Percentiles rank a stretch among this genome's conserved stretches.
Evolutionary conservation across 208 protist genomes (phyloP).

Genomic region (Trypanosoma rangeli): DNA sequence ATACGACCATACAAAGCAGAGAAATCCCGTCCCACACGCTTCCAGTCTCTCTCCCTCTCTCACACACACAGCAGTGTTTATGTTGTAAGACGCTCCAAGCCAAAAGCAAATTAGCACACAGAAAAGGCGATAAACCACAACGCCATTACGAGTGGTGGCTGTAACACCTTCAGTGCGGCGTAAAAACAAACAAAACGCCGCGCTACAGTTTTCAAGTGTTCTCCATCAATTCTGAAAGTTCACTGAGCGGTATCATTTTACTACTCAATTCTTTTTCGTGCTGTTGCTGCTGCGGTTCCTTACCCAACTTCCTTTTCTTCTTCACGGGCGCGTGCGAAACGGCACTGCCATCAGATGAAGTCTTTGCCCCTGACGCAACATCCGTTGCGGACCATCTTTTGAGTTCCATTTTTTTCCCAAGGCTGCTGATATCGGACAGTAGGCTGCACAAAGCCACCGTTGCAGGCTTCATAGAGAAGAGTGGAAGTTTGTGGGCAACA

Average conservation of each 20-base stretch:
- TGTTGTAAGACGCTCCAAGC: not conserved
- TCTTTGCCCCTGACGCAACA: conserved; percentile 1
- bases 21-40: not conserved
- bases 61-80: not conserved
- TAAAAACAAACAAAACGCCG: conserved; percentile 10
- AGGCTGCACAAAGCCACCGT: conserved; percentile 39
- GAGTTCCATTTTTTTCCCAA: conserved; percentile 30
- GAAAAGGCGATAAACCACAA: not conserved
- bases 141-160: no score
- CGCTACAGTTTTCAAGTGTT: not conserved
- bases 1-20: not conserved
- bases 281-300: conserved; percentile 18
- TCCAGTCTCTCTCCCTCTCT: no score
- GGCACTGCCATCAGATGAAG: not conserved
- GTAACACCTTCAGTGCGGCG: not conserved
- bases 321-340: conserved; percentile 46
- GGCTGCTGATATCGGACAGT: conserved; percentile 33
- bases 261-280: conserved; percentile 2
- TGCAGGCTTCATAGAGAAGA: conserved; percentile 50
- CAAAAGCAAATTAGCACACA: not conserved
- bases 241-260: conserved; percentile 8
- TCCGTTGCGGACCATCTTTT: conserved; percentile 19
- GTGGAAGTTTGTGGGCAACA: conserved; percentile 54
- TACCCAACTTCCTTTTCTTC: conserved; percentile 74
- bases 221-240: conserved; percentile 26